Evolutionary conservation across 2,329 filamentous ascomycete species (phyloP).

Genomic region (Golovinomyces cichoracearum): DNA sequence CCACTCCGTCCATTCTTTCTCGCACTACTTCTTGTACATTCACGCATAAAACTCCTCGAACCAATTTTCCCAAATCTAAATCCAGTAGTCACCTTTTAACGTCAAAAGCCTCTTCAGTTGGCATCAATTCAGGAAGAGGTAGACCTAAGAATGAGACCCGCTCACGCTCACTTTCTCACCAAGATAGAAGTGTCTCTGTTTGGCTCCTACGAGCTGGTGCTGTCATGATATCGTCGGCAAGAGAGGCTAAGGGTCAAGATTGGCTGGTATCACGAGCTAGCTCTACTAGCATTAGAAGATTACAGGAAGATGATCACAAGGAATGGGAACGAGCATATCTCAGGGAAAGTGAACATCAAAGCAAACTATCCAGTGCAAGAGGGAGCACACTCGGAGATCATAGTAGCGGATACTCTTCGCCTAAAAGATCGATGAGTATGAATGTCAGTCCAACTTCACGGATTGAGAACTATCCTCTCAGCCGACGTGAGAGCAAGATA

Average conservation of each 20-base stretch:
- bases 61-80: constrained; percentile 30
- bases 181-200: constrained; percentile 27
- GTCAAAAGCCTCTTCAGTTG: constrained; percentile 8
- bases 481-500: constrained; percentile 19
- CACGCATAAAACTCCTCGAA: constrained; percentile 15
- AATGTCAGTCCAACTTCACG: constrained; percentile 16
- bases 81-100: constrained; percentile 29
- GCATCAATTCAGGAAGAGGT: constrained; percentile 7
- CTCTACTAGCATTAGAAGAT: constrained; percentile 32
- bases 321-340: constrained; percentile 26
- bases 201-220: constrained; percentile 40
- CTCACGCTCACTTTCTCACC: constrained; percentile 10
- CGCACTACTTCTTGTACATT: constrained; percentile 27
- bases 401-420: constrained; percentile 16
- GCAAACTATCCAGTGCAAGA: constrained; percentile 14
- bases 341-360: constrained; percentile 23
- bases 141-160: constrained; percentile 9
- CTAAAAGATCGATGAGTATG: constrained; percentile 11
- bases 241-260: constrained; percentile 41
- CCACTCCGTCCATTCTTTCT: constrained; percentile 36
- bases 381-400: constrained; percentile 13
- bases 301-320: constrained; percentile 26
- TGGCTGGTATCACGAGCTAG: constrained; percentile 42
- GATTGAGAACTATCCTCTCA: constrained; percentile 22
- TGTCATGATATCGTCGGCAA: constrained; percentile 32